Conservation (phyloP, 495 filamentous ascomycete genomes). For the Penicillium ucsense region DNA sequence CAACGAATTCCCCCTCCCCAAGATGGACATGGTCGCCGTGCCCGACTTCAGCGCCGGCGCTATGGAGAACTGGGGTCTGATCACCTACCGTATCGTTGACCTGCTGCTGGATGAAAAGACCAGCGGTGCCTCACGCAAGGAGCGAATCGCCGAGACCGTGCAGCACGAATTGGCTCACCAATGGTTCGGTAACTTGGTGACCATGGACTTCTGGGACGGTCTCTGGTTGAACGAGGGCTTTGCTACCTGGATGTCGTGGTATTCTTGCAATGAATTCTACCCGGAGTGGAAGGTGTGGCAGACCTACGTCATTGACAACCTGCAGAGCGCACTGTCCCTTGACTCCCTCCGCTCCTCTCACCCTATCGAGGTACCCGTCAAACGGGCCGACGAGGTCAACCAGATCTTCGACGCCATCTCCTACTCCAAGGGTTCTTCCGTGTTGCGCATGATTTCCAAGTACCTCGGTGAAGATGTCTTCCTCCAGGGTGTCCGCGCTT, state of each 20-base stretch:
- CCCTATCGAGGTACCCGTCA: slow-evolving; percentile 94
- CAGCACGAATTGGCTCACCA: slow-evolving; percentile 97
- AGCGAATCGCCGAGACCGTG: slow-evolving; percentile 87
- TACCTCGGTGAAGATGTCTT: slow-evolving; percentile 90
- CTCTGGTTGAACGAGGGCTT: slow-evolving; percentile 98
- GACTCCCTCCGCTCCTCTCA: slow-evolving; percentile 92
- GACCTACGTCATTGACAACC: slow-evolving; percentile 80
- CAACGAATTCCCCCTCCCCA: slow-evolving; percentile 48
- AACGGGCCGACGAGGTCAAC: slow-evolving; percentile 90
- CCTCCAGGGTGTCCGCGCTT: slow-evolving; percentile 82
- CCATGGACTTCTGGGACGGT: slow-evolving; percentile 99
- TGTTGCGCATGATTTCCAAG: slow-evolving; percentile 94
- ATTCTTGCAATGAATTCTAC: slow-evolving; percentile 63
- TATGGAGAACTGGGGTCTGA: slow-evolving; percentile 99
- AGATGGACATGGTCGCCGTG: slow-evolving; percentile 98
- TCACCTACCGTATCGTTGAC: slow-evolving; percentile 91
- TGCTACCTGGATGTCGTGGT: slow-evolving; percentile 78
- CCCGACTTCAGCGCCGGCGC: slow-evolving; percentile 89
- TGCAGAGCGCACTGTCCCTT: slow-evolving; percentile 76
- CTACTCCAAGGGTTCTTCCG: slow-evolving; percentile 92
- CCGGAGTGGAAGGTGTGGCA: slow-evolving; percentile 99
- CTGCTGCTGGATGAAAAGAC: slow-evolving; percentile 86
- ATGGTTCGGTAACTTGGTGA: slow-evolving; percentile 98
- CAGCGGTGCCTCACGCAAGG: slow-evolving; percentile 83
- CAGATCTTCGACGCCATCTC: slow-evolving; percentile 99